Base-by-base conservation (phyloP, 768 basidiomycete genomes). In the Pleurotus platypus region DNA sequence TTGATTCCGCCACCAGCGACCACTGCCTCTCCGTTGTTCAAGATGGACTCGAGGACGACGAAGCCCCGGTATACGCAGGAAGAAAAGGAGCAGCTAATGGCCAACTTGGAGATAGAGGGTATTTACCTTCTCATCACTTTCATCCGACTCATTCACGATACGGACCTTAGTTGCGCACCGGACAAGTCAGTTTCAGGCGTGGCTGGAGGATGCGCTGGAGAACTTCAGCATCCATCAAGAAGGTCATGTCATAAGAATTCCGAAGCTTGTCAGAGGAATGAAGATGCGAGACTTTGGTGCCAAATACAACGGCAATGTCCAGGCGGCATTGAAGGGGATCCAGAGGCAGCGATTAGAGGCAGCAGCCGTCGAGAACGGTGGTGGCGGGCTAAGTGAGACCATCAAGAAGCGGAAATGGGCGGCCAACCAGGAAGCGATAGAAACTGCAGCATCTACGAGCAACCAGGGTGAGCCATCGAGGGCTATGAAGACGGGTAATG, bases 81-180 rank as follows among this genome's bases (percentile, higher is more conserved):
- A 63, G 89, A 92, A 72, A 92, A 91, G 60, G 74, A 80, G 24
- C 87, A 91, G 60, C 78, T 92, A 2, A 72, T 92, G 40, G 80
- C 80, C 46, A 92, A 92, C 68, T 78, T 92, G 49, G 88, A 91
- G 61, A 82, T 92, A 60, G 90, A 92, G 81, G 87, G 89, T 88
- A 62, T 11, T 47, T 54, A 49, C 50, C 12, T 20, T 48, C 7
- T 46, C 35, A 55, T 45, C 42, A 55, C 54, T 48, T 26, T 35
- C 49, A 35, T 20, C 35, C 35, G 6, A 53, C 13, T 37, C 27
- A 46, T 45, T 55, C n/a, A 26, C 26, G 42, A 50, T 53, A 49
- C 16, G 46, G 35, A 42, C 49, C 49, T 20, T 67, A 90, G 90
- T 90, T 62, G 80, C 85, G 56, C 89, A 92, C 70, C 83, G 88